Conservation (phyloP, 371 early-diverging fungal genomes). For the Mucor racemosus region DNA sequence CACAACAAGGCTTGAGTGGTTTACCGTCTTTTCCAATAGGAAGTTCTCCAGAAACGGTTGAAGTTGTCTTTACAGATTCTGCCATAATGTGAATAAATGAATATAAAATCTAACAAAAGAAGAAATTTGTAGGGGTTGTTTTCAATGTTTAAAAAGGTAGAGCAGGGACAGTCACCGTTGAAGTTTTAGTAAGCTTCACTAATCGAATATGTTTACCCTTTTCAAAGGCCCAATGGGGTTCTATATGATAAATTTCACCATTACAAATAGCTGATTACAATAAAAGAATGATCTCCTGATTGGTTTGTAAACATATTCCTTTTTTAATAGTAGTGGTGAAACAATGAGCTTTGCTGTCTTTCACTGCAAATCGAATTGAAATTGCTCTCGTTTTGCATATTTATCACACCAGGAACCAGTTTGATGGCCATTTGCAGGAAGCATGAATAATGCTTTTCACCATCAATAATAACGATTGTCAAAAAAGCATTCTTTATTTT, state of each 20-base stretch:
- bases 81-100: conserved; percentile 30
- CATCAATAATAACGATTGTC: too few species aligned
- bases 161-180: conserved; percentile 3
- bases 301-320: background rate
- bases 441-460: too few species aligned
- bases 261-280: background rate
- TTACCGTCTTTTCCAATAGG: conserved; percentile 63
- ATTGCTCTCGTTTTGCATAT: too few species aligned
- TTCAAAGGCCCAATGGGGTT: background rate
- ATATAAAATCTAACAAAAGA: background rate
- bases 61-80: conserved; percentile 49
- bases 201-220: background rate
- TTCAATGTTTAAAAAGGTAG: background rate
- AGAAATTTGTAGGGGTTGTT: conserved; percentile 3
- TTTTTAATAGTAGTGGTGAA: too few species aligned
- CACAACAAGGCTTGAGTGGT: conserved; percentile 93
- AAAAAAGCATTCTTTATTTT: too few species aligned
- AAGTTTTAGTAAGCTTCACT: background rate
- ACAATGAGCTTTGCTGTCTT: too few species aligned
- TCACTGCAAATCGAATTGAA: too few species aligned
- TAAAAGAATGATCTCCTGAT: background rate
- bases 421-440: too few species aligned
- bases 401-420: too few species aligned
- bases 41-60: conserved; percentile 50
- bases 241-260: background rate